Percentiles rank a stretch among this genome's conserved stretches.
Evolutionary conservation across 1,139 yeast genomes (phyloP).

Genomic region (Eremothecium cymbalariae): DNA sequence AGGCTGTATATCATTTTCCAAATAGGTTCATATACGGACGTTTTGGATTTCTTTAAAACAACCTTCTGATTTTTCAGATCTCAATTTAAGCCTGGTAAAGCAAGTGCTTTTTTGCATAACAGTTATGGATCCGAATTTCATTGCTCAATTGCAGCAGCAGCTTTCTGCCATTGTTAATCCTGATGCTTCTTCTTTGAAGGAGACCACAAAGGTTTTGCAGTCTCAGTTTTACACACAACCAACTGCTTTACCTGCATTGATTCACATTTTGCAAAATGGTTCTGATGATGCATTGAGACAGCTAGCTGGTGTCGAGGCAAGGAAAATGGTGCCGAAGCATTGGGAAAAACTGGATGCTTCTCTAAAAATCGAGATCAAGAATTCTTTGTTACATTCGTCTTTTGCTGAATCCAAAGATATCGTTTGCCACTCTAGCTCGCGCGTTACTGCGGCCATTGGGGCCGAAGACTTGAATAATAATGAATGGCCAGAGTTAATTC

Average conservation of each 20-base stretch:
- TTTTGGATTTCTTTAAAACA: too few relatives aligned
- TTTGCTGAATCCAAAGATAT: constrained; percentile 56
- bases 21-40: too few relatives aligned
- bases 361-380: constrained; percentile 54
- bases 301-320: constrained; percentile 90
- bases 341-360: constrained; percentile 59
- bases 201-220: constrained; percentile 69
- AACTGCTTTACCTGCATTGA: constrained; percentile 68
- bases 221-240: constrained; percentile 68
- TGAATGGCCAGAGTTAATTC: constrained; percentile 74
- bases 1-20: too few relatives aligned
- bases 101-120: too few relatives aligned
- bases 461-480: constrained; percentile 57
- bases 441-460: constrained; percentile 84
- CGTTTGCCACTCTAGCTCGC: constrained; percentile 82
- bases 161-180: constrained; percentile 70
- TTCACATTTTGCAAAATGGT: constrained; percentile 64
- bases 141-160: constrained; percentile 66
- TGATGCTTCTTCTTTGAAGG: constrained; percentile 67
- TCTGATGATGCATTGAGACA: constrained; percentile 42
- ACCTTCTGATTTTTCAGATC: too few relatives aligned
- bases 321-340: constrained; percentile 65
- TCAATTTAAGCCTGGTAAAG: too few relatives aligned
- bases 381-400: constrained; percentile 59
- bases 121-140: constrained; percentile 60